Base-by-base conservation (phyloP, 306 rosid species). In the Quillaja saponaria region DNA sequence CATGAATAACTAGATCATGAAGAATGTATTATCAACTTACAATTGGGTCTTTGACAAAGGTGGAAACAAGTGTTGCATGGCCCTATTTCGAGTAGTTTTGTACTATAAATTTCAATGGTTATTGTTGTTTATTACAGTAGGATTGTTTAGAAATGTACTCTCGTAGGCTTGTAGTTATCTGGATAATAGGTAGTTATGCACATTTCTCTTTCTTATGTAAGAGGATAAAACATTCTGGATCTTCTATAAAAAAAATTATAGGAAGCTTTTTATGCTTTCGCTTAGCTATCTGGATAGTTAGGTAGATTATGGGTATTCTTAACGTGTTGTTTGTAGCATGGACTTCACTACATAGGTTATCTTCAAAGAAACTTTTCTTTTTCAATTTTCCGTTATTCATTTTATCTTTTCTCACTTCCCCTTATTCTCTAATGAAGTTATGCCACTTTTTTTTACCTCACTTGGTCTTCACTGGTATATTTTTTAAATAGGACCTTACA, bases 341-440 rank as follows among this genome's bases (percentile, higher is more conserved):
- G 52, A 38, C 21, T 63, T 63, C 19, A 57, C 39, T 47, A 38
- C 13, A 18, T 49, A 50, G 37, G 46, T 45, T 38, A 9, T 39
- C 7, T 14, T 60, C 31, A 25, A 6, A 16, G 25, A 25, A 51
- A 49, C 13, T 25, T 25, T 25, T 25, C 4, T 25, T 7, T 21
- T 18, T 11, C 5, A 16, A 9, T 6, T 40, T 65, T 19, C 34
- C n/a, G 55, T 41, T 54, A 11, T 69, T 28, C 41, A 45, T 28
- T 17, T 34, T 41, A 19, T 55, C 14, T 57, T 13, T 31, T 37
- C 13, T 9, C 35, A 19, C 42, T 13, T 21, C 19, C 6, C 20
- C 31, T n/a, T n/a, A n/a, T n/a, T n/a, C n/a, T n/a, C n/a, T n/a
- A n/a, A n/a, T n/a, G n/a, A n/a, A n/a, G n/a, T n/a, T n/a, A n/a